A percentile compares a stretch with the other conserved stretches of the same genome.
Evolutionary conservation across 164 flowering plant species (phyloP).

Genomic region (Aristolochia californica): DNA sequence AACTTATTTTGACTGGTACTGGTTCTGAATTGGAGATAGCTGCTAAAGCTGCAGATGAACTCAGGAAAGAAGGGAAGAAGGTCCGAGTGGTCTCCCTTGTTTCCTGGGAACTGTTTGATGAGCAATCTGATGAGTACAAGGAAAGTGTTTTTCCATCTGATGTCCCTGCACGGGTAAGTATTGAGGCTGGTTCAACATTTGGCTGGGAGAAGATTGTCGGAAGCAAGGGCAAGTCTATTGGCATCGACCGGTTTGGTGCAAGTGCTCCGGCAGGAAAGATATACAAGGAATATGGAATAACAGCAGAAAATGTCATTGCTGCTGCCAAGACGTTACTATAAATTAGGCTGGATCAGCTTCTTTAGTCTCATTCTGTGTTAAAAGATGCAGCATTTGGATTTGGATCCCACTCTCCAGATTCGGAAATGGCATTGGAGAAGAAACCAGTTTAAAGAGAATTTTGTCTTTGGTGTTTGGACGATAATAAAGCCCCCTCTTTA

Average conservation of each 20-base stretch:
- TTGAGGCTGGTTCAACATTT: conserved; percentile 92
- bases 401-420: conserved; percentile 1
- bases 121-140: conserved; percentile 82
- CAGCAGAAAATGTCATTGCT: conserved; percentile 77
- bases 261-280: conserved; percentile 91
- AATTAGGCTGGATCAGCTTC: conserved; percentile 14
- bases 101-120: conserved; percentile 86
- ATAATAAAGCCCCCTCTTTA: conserved; percentile 1
- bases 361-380: conserved; percentile 10
- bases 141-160: conserved; percentile 81
- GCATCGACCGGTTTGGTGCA: conserved; percentile 86
- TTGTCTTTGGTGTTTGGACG: background rate
- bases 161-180: conserved; percentile 80
- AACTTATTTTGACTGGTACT: conserved; percentile 86
- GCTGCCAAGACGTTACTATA: conserved; percentile 56
- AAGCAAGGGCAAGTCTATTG: conserved; percentile 71
- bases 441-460: conserved; percentile 2
- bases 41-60: conserved; percentile 72
- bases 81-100: conserved; percentile 86
- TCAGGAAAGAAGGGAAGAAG: conserved; percentile 79
- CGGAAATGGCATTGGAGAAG: background rate
- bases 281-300: conserved; percentile 88
- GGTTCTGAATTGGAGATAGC: conserved; percentile 94
- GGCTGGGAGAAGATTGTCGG: conserved; percentile 88
- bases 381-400: conserved; percentile 5